Percentiles rank a stretch among this genome's conserved stretches.
These are phyloP conservation scores for Eucalyptus sp. DNA, from an alignment of 345 rosid genomes.

Conservation along the genomic window DNA sequence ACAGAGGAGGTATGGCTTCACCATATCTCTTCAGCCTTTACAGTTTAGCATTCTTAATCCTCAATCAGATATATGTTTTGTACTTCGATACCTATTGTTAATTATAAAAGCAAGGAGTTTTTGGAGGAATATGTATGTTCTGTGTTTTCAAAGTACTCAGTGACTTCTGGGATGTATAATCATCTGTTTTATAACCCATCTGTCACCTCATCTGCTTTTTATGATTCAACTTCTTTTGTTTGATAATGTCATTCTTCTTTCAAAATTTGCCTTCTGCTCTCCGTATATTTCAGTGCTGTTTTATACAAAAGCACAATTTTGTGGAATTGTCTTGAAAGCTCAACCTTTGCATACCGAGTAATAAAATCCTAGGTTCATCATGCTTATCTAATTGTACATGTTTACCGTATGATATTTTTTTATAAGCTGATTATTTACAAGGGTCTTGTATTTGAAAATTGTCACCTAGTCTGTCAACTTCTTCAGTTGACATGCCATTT, in stretches of 20 bases:
- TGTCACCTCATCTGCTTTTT: not conserved
- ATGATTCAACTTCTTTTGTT: not conserved
- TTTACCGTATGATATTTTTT: not conserved
- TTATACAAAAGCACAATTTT: not conserved
- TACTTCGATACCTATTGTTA: not conserved
- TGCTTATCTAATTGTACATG: not conserved
- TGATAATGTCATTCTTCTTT: not conserved
- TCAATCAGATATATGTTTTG: not conserved
- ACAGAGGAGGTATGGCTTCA: constrained; percentile 35
- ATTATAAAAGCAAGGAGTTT: not conserved
- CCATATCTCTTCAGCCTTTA: not conserved
- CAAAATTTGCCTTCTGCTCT: not conserved
- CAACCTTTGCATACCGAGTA: not conserved
- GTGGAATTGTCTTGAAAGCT: not conserved
- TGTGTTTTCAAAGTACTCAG: not conserved
- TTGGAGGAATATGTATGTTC: not conserved
- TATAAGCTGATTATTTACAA: not conserved
- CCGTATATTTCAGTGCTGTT: not conserved
- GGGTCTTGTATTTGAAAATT: not conserved
- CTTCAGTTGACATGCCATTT: not conserved
- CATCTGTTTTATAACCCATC: not conserved
- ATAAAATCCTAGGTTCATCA: not conserved
- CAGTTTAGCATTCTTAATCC: not conserved
- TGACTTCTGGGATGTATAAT: not conserved
- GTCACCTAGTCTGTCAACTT: not conserved